phyloP scores from a whole-genome alignment of 1,139 yeast species.

The Blastobotrys malaysiensis region DNA sequence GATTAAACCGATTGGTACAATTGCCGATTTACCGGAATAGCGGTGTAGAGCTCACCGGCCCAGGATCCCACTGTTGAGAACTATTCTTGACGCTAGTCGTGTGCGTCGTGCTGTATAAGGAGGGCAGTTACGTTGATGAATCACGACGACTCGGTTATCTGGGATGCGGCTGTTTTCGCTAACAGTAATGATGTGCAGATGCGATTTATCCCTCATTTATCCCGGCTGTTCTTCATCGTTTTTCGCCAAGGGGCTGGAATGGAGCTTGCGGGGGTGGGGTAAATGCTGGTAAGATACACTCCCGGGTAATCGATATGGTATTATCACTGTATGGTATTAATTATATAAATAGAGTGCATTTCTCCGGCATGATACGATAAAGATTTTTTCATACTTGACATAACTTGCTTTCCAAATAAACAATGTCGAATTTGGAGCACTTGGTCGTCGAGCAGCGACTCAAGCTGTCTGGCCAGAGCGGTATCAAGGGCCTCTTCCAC shows the following conservation, averaged over 20 bases:
- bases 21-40: too few relatives aligned
- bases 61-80: too few relatives aligned
- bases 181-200: neutral
- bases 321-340: too few relatives aligned
- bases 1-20: too few relatives aligned
- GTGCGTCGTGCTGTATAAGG: too few relatives aligned
- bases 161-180: too few relatives aligned
- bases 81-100: too few relatives aligned
- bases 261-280: neutral
- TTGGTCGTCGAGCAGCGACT: conserved; percentile 8
- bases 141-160: neutral
- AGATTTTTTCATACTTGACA: too few relatives aligned
- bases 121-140: too few relatives aligned
- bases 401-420: neutral
- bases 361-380: too few relatives aligned
- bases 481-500: conserved; percentile 32
- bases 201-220: neutral
- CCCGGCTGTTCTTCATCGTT: neutral
- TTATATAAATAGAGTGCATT: neutral
- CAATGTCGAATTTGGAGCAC: conserved; percentile 5
- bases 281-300: neutral
- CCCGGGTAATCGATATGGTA: neutral
- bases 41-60: too few relatives aligned
- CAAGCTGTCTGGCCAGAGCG: conserved; percentile 5
- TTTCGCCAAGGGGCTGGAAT: neutral